phyloP scores from a whole-genome alignment of 1,139 yeast genomes.

The Lodderomyces orthopsilosis region DNA sequence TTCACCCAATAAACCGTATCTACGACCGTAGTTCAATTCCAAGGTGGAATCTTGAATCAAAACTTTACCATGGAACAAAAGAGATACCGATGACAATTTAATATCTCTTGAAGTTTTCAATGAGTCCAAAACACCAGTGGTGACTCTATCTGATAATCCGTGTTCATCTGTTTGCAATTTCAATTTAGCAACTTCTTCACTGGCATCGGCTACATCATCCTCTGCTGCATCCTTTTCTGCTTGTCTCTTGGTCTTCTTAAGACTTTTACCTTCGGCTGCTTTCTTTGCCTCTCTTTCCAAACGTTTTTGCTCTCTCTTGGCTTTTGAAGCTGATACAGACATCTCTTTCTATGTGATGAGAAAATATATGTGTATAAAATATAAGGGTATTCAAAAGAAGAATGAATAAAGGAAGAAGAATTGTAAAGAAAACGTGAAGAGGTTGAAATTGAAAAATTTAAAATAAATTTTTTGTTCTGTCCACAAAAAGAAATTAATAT shows the following conservation, averaged over 20 bases:
- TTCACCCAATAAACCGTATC: constrained; percentile 95
- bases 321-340: constrained; percentile 85
- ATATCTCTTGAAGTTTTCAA: constrained; percentile 90
- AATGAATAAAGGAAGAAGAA: not conserved
- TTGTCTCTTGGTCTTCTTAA: constrained; percentile 59
- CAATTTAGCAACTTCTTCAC: constrained; percentile 77
- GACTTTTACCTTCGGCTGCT: constrained; percentile 70
- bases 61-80: constrained; percentile 96
- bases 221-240: constrained; percentile 58
- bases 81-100: constrained; percentile 83
- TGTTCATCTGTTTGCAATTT: constrained; percentile 91
- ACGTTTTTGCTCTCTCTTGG: constrained; percentile 91
- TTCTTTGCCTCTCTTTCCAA: constrained; percentile 61
- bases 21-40: constrained; percentile 95
- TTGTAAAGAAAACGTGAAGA: not conserved
- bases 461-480: too few species aligned
- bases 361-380: not conserved
- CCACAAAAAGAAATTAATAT: too few species aligned
- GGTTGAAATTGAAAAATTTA: not conserved
- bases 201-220: constrained; percentile 59
- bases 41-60: constrained; percentile 85
- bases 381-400: not conserved
- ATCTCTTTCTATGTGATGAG: constrained; percentile 12
- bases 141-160: constrained; percentile 94
- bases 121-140: constrained; percentile 94